These are phyloP conservation scores for Botrytis paeoniae DNA, from an alignment of 2,329 filamentous ascomycete genomes.

Conservation along the genomic window DNA sequence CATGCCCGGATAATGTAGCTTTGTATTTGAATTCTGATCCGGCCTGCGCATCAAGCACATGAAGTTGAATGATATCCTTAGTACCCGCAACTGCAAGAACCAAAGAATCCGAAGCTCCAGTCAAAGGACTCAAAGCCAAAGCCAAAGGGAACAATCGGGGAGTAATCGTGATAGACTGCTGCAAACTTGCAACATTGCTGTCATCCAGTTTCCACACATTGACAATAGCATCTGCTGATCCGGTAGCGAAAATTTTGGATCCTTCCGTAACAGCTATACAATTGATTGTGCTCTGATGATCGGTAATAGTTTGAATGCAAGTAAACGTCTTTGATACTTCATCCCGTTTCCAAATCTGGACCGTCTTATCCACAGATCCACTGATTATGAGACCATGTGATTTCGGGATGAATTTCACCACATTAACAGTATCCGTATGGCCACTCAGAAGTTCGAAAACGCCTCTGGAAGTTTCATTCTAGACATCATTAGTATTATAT, in stretches of 20 bases:
- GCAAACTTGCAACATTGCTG: conserved; percentile 47
- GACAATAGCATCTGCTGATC: conserved; percentile 73
- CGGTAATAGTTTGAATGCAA: conserved; percentile 52
- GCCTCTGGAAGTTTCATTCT: conserved; percentile 45
- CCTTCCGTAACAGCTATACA: conserved; percentile 48
- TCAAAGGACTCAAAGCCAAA: conserved; percentile 64
- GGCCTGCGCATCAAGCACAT: conserved; percentile 51
- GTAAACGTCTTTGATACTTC: conserved; percentile 34
- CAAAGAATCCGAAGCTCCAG: conserved; percentile 48
- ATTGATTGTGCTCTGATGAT: conserved; percentile 74
- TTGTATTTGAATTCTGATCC: conserved; percentile 61
- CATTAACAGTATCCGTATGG: conserved; percentile 78
- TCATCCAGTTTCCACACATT: conserved; percentile 64
- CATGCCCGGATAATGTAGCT: conserved; percentile 81
- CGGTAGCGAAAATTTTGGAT: conserved; percentile 64
- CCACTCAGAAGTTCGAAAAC: conserved; percentile 67
- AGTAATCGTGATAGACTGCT: conserved; percentile 68
- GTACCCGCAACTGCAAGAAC: conserved; percentile 86
- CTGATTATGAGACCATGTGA: conserved; percentile 64
- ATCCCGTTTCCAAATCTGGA: conserved; percentile 67
- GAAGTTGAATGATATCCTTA: conserved; percentile 76
- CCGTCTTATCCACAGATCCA: conserved; percentile 75
- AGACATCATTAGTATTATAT: background rate
- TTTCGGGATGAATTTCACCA: conserved; percentile 69
- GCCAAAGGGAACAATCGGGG: conserved; percentile 82